These are phyloP conservation scores for Botryosphaeria agaves DNA, from an alignment of 2,329 filamentous ascomycete species.

Conservation along the genomic window DNA sequence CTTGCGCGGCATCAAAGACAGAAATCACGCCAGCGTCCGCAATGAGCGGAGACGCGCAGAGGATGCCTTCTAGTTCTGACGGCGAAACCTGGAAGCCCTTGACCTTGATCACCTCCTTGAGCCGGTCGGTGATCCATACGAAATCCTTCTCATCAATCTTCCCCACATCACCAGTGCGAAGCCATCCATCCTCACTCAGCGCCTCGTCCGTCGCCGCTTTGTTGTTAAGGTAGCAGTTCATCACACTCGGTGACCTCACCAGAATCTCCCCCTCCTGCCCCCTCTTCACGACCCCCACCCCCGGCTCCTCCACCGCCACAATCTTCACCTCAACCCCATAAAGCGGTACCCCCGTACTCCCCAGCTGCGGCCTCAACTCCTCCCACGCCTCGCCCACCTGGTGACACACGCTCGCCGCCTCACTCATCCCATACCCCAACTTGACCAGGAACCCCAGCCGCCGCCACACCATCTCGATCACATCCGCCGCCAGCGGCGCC, in stretches of 20 bases:
- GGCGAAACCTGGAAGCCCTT: slow-evolving; percentile 2
- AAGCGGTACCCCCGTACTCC: neutral
- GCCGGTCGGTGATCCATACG: slow-evolving; percentile 20
- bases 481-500: slow-evolving; percentile 22
- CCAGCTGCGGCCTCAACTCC: neutral
- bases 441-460: slow-evolving; percentile 17
- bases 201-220: slow-evolving; percentile 20
- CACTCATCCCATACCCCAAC: slow-evolving; percentile 22
- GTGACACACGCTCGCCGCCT: slow-evolving; percentile 5
- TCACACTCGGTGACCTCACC: slow-evolving; percentile 22
- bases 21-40: slow-evolving; percentile 1
- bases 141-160: slow-evolving; percentile 11
- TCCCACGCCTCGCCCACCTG: neutral
- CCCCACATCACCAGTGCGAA: slow-evolving; percentile 10
- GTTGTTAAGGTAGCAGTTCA: slow-evolving; percentile 23
- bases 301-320: neutral
- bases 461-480: slow-evolving; percentile 20
- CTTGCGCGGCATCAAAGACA: neutral
- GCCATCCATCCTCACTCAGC: slow-evolving; percentile 19
- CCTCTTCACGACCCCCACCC: neutral
- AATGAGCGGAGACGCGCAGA: neutral
- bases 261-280: slow-evolving; percentile 1
- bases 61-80: slow-evolving; percentile 1
- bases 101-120: slow-evolving; percentile 6
- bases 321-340: slow-evolving; percentile 1